Evolutionary conservation across 345 rosid species (phyloP), one percentile per base, ranked within the genome.

Genomic region (Gossypium mustelinum): DNA sequence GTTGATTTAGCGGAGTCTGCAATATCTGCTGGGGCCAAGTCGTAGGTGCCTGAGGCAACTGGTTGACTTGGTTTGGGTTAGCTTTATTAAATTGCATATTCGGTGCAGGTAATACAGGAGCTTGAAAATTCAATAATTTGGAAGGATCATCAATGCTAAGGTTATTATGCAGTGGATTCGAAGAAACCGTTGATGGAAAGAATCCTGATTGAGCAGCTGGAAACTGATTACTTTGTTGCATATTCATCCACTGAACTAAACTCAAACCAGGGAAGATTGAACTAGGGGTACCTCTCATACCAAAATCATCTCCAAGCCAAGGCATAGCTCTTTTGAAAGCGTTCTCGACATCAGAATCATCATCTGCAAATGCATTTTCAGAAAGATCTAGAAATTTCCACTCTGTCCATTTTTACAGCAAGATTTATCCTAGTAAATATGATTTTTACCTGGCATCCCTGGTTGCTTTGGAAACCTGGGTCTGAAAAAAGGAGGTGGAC

Each of bases 191-290:
- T 5, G 96, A 78, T 6, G 93, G 94, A 73, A 90, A 79, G 74
- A 78, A 77, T 80, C 92, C 92, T 18, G 87, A 76, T 70, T 88
- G 94, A 76, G 91, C 79, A 72, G 85, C 83, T 75, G 87, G 86
- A 72, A 88, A 84, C 80, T 86, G 95, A 84, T 89, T 87, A 75
- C 83, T 91, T 79, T 92, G 98, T 76, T 94, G 98, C 98, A 94
- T 92, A 82, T 90, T 92, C 98, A 94, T 94, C 98, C 98, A 94
- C 81, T 92, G 98, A 73, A 90, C 95, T 61, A 94, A 84, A 81
- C 95, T 94, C 84, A 92, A 79, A 71, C 98, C 95, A 68, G 98
- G 98, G 75, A 92, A 90, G 72, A 89, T 82, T 1, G 97, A 89
- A 86, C 81, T 89, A 48, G 86, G 86, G 0, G 89, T 72, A 74